Evolutionary conservation across 2,329 filamentous ascomycete genomes (phyloP).

Genomic region (Herpomyces periplanetae): DNA sequence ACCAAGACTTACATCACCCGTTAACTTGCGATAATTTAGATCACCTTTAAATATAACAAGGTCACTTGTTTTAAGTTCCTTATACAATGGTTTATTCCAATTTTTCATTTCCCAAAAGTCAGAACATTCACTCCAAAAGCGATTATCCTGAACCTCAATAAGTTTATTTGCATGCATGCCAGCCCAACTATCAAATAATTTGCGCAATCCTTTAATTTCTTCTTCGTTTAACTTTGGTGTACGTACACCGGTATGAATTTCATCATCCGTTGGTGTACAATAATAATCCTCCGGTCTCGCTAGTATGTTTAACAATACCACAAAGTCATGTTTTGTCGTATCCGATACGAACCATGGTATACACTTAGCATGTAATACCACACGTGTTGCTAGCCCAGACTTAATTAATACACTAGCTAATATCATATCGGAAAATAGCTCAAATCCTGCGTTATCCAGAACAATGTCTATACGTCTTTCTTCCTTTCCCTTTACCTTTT

Average conservation of each 20-base stretch:
- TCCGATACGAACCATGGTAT: conserved; percentile 98
- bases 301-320: conserved; percentile 39
- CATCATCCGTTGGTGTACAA: conserved; percentile 26
- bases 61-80: conserved; percentile 44
- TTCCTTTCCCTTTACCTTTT: conserved; percentile 16
- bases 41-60: conserved; percentile 91
- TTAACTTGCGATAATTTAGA: conserved; percentile 75
- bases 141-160: conserved; percentile 39
- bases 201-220: conserved; percentile 24
- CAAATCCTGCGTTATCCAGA: conserved; percentile 85
- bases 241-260: conserved; percentile 13
- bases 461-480: conserved; percentile 65
- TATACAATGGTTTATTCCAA: conserved; percentile 21
- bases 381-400: conserved; percentile 39
- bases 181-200: conserved; percentile 49
- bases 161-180: conserved; percentile 42
- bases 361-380: conserved; percentile 67
- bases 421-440: conserved; percentile 76
- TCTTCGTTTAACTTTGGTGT: conserved; percentile 20
- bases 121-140: conserved; percentile 60
- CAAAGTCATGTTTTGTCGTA: conserved; percentile 52
- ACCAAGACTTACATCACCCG: conserved; percentile 27
- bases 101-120: conserved; percentile 57
- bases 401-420: conserved; percentile 62
- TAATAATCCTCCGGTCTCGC: conserved; percentile 40